A percentile compares a stretch with the other conserved stretches of the same genome.
Evolutionary conservation across 2,329 filamentous ascomycete species (phyloP).

Genomic region (Falciphora oryzae): DNA sequence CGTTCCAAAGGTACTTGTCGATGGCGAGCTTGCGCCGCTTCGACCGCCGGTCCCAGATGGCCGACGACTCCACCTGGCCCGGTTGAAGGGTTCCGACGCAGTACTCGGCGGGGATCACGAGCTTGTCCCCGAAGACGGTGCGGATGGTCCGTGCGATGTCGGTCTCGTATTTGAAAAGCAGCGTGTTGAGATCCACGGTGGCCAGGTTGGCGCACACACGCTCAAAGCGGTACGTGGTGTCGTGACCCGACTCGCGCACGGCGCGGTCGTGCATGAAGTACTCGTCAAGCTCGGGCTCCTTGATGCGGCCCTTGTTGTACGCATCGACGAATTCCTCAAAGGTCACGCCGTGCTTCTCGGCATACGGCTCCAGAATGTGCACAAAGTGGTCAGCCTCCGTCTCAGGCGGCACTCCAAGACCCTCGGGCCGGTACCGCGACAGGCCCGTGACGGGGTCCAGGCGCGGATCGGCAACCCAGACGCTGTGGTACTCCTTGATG

Average conservation of each 20-base stretch:
- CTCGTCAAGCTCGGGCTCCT: constrained; percentile 83
- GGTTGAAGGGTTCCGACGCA: constrained; percentile 61
- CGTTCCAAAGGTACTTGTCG: constrained; percentile 92
- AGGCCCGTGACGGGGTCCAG: constrained; percentile 72
- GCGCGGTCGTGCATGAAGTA: constrained; percentile 97
- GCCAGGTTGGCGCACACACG: constrained; percentile 81
- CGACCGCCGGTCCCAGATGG: constrained; percentile 84
- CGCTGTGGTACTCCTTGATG: constrained; percentile 92
- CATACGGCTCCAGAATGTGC: constrained; percentile 76
- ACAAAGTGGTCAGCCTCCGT: constrained; percentile 84
- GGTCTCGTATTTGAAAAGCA: constrained; percentile 94
- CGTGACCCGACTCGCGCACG: constrained; percentile 92
- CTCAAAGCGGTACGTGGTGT: constrained; percentile 92
- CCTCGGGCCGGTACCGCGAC: constrained; percentile 78
- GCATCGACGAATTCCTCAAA: constrained; percentile 81
- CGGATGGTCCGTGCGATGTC: constrained; percentile 88
- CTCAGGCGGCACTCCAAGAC: constrained; percentile 82
- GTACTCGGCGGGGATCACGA: constrained; percentile 79
- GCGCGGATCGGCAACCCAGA: constrained; percentile 77
- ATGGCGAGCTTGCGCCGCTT: constrained; percentile 78
- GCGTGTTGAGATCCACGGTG: constrained; percentile 89
- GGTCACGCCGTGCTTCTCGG: constrained; percentile 73
- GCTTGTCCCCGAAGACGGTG: constrained; percentile 73
- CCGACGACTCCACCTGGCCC: constrained; percentile 72
- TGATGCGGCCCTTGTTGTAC: constrained; percentile 73